A percentile compares a stretch with the other conserved stretches of the same genome.
Evolutionary conservation across 2,329 filamentous ascomycete genomes (phyloP).

Genomic region (Phyllosticta citrichinensis): DNA sequence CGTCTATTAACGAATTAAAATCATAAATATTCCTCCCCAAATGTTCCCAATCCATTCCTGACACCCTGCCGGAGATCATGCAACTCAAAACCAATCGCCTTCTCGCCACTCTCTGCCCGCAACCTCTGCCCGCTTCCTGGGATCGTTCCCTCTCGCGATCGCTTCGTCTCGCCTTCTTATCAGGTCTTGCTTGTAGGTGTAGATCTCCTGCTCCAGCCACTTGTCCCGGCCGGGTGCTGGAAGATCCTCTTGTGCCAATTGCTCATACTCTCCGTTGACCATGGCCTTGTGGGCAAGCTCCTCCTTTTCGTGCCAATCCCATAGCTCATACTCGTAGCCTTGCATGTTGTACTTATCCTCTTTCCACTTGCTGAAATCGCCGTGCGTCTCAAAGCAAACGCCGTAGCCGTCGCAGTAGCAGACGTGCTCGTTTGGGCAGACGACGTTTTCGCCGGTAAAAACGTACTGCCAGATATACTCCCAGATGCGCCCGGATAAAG

Average conservation of each 20-base stretch:
- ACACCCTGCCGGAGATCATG: background rate
- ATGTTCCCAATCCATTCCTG: no score
- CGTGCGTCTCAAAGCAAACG: slow-evolving; percentile 46
- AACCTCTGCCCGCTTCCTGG: slow-evolving; percentile 41
- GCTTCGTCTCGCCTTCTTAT: slow-evolving; percentile 31
- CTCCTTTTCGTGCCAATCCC: slow-evolving; percentile 33
- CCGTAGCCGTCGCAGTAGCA: slow-evolving; percentile 58
- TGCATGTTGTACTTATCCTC: slow-evolving; percentile 34
- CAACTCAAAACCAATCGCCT: slow-evolving; percentile 42
- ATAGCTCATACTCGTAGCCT: slow-evolving; percentile 32
- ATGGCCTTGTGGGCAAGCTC: slow-evolving; percentile 26
- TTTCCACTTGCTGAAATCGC: slow-evolving; percentile 40
- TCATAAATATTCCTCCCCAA: background rate
- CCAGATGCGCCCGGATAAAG: slow-evolving; percentile 49
- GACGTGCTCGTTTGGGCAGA: slow-evolving; percentile 43
- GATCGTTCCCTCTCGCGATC: slow-evolving; percentile 41
- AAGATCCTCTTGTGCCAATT: slow-evolving; percentile 21
- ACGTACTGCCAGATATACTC: slow-evolving; percentile 57
- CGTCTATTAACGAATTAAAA: background rate
- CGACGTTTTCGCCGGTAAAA: slow-evolving; percentile 42
- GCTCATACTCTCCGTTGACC: slow-evolving; percentile 25
- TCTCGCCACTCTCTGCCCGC: slow-evolving; percentile 45
- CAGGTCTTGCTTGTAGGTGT: slow-evolving; percentile 33
- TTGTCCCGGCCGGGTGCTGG: slow-evolving; percentile 35
- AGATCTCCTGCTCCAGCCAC: slow-evolving; percentile 36